Evolutionary conservation across 1,284 basidiomycete species (phyloP).

Genomic region (Tylopilus sp.): DNA sequence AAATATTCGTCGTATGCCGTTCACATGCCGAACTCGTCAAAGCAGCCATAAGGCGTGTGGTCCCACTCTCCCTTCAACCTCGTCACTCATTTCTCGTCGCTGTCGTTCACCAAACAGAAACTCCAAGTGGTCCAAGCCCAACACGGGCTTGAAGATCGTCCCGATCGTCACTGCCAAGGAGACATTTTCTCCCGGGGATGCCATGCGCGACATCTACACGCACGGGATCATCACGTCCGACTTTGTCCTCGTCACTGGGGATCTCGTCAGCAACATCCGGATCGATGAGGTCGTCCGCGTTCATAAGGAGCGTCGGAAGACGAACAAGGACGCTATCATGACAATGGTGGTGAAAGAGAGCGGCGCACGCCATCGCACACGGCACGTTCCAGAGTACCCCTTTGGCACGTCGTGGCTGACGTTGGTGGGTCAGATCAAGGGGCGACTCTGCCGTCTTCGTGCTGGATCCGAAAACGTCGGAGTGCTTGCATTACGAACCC

Average conservation of each 20-base stretch:
- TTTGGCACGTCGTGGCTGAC: neutral
- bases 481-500: conserved; percentile 78
- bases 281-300: conserved; percentile 85
- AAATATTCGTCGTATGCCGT: conserved; percentile 91
- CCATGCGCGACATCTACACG: conserved; percentile 94
- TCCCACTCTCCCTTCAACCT: conserved; percentile 9
- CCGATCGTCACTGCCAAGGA: conserved; percentile 85
- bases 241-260: conserved; percentile 92
- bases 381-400: conserved; percentile 45
- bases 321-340: conserved; percentile 94
- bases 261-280: conserved; percentile 91
- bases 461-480: conserved; percentile 67
- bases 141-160: conserved; percentile 78
- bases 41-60: conserved; percentile 64
- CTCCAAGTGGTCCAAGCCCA: conserved; percentile 77
- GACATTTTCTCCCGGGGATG: conserved; percentile 91
- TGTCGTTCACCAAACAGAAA: conserved; percentile 42
- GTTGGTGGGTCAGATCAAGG: conserved; percentile 45
- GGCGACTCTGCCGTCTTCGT: conserved; percentile 74
- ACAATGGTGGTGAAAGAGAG: conserved; percentile 88
- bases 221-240: conserved; percentile 90
- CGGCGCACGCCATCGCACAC: conserved; percentile 66
- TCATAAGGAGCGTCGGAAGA: conserved; percentile 84
- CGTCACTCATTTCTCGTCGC: conserved; percentile 17
- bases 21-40: conserved; percentile 85